Evolutionary conservation across 345 rosid species (phyloP).

Genomic region (Melaleuca quinquenervia): DNA sequence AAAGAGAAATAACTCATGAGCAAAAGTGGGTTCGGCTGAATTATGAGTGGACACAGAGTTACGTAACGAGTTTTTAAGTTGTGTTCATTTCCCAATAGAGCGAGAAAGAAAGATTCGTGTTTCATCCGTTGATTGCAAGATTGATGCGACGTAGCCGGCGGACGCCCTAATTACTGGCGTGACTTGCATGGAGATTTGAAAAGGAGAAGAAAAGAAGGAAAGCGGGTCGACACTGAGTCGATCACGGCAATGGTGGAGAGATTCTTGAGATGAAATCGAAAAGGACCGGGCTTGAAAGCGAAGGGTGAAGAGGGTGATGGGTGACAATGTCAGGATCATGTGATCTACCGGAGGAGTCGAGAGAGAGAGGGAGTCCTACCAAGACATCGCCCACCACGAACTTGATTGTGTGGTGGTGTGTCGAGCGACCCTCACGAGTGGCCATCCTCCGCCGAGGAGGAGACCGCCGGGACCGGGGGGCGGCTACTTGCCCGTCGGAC

Average conservation of each 20-base stretch:
- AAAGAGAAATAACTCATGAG: too few relatives aligned
- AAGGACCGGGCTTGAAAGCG: neutral
- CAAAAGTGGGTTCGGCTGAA: neutral
- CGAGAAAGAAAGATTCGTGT: too few relatives aligned
- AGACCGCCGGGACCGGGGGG: neutral
- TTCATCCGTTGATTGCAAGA: too few relatives aligned
- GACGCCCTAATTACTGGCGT: too few relatives aligned
- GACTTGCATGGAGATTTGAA: neutral
- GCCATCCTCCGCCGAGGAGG: neutral
- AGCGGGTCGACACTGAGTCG: neutral
- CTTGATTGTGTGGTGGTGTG: neutral
- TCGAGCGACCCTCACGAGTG: neutral
- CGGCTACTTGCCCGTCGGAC: neutral
- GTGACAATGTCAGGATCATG: neutral
- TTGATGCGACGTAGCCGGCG: too few relatives aligned
- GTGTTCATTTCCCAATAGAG: too few relatives aligned
- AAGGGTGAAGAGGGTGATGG: neutral
- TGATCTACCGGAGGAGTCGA: neutral
- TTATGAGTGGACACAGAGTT: too few relatives aligned
- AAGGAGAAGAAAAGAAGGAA: neutral
- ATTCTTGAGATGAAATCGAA: neutral
- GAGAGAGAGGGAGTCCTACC: neutral
- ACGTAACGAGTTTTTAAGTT: too few relatives aligned
- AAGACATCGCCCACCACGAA: neutral
- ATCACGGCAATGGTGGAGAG: neutral